Evolutionary conservation across 345 rosid genomes (phyloP), one percentile per base, ranked within the genome.

Genomic region (Salix exigua): DNA sequence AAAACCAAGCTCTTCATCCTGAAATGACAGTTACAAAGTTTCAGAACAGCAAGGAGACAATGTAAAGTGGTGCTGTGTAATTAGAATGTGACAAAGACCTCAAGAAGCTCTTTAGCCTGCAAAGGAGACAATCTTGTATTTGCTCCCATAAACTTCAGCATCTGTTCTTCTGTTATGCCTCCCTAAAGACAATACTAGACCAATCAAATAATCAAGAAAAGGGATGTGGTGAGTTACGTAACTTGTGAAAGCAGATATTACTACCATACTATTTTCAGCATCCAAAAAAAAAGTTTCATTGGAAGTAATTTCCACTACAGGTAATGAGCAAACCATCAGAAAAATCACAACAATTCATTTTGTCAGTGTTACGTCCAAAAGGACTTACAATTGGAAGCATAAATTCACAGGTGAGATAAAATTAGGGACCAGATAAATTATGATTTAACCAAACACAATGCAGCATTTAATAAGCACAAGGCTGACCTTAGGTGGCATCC

Each of bases 401-500:
- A 76, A 65, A 69, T 76, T 68, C 71, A 66, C 53, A 7, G 69
- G 64, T 46, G 64, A 55, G 64, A 63, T 73, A 44, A 44, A 44
- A 44, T 13, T 1, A 13, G 50, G 50, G 50, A 12, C 25, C 30
- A 63, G 33, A 63, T 13, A 18, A 31, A 63, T 30, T 26, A 14
- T 44, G 13, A 44, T 44, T 44, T 40, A 40, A 44, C 50, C 50
- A 44, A 11, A 44, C 50, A 44, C 53, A 69, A 73, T 65, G 71
- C 46, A 61, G 21, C 4, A 33, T 21, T 9, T 67, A 68, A 78
- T 70, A 26, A 31, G 21, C 35, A 21, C 33, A 85, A 51, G 68
- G 68, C 84, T 38, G 46, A 95, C 99, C 85, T 93, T 91, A 51
- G 97, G 99, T 77, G 99, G 94, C 99, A 96, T 93, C 99, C 99